Base-by-base conservation (phyloP, 176 grass and related monocot genomes). In the Bonia amplexicaulis region DNA sequence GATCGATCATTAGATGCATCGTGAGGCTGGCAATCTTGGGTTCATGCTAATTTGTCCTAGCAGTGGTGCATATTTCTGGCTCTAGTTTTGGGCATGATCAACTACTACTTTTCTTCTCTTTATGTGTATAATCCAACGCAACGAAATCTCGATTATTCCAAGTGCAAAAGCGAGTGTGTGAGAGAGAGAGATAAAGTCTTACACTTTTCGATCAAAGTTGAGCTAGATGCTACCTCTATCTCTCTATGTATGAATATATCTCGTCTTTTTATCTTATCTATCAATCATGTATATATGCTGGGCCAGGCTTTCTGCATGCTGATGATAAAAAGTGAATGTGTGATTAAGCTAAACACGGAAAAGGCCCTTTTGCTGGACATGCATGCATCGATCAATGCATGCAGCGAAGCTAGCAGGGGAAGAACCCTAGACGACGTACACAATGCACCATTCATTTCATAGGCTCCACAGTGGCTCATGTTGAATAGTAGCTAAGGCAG, bases 121-220 rank as follows among this genome's bases (percentile, higher is more conserved):
- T 88, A 77, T 66, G 78, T 61, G n/a, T 63, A 54, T 69, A 82
- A 66, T 63, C 64, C 76, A 78, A 66, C 59, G 75, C 84, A 79
- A 83, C 74, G 69, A 88, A 89, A 88, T 86, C 80, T 86, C 84
- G 53, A 59, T 71, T 77, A 89, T 89, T 85, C 87, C 89, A 76
- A 82, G 66, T 66, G 54, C 86, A 85, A 85, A 90, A 88, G 69
- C 62, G 41, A 49, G 33, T 15, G 74, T 26, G 42, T 12, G 64
- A 14, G 9, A 22, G 59, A 22, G 59, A 52, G 27, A 77, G 17
- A 62, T 16, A 41, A 69, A 92, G 86, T 70, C 41, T 74, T 13
- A 19, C 84, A 91, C 76, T 91, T 85, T 80, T 71, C 2, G 39
- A 84, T 86, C 84, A 89, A 90, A 88, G 80, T 82, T 26, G 74